Conservation (phyloP, 2,329 filamentous ascomycete genomes). For the Xylariaceae sp. region DNA sequence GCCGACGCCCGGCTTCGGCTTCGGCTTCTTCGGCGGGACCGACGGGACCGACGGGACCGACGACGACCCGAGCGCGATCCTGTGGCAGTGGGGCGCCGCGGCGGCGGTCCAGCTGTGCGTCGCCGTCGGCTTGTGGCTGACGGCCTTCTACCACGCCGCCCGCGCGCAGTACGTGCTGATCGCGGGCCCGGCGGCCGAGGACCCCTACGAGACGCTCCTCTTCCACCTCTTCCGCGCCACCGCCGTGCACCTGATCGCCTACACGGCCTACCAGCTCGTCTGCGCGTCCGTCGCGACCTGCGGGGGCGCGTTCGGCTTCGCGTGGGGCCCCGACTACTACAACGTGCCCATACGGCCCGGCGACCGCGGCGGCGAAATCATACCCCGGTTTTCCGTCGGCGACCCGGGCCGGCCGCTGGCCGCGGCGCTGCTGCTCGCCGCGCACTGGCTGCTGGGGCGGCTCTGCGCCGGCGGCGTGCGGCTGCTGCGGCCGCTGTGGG, state of each 20-base stretch:
- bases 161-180: constrained; percentile 13
- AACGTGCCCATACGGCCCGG: no score
- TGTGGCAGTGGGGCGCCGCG: constrained; percentile 13
- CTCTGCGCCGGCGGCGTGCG: constrained; percentile 5
- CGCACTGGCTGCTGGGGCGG: constrained; percentile 10
- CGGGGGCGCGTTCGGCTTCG: not conserved
- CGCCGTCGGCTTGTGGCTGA: constrained; percentile 13
- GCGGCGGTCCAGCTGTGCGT: constrained; percentile 11
- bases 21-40: no score
- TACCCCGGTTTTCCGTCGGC: not conserved
- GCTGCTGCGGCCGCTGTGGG: constrained; percentile 7
- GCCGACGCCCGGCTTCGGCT: constrained; percentile 7
- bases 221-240: constrained; percentile 17
- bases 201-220: constrained; percentile 8
- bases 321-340: constrained; percentile 1
- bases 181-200: constrained; percentile 2
- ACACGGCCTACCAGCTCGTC: constrained; percentile 19
- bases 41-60: constrained; percentile 1
- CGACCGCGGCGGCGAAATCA: no score
- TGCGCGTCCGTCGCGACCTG: constrained; percentile 5
- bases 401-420: not conserved
- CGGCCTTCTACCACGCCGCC: constrained; percentile 12
- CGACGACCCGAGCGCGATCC: constrained; percentile 1
- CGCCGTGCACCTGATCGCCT: constrained; percentile 16
- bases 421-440: constrained; percentile 7